These are phyloP conservation scores for Pythium biforme DNA, from an alignment of 352 stramenopile species.

Conservation along the genomic window DNA sequence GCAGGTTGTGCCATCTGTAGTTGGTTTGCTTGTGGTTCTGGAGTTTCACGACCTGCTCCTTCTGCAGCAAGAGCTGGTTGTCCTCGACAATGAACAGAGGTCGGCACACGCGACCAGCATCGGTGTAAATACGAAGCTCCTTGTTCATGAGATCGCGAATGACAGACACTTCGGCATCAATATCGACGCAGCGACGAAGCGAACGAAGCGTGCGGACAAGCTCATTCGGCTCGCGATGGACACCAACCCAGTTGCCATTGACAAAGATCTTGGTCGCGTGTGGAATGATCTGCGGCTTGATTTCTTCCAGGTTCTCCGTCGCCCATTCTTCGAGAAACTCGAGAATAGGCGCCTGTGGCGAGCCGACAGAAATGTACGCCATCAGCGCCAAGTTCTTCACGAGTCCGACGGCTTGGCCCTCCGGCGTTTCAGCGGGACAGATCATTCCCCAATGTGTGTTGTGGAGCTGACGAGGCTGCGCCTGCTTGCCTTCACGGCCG, in stretches of 20 bases:
- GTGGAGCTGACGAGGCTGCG: constrained; percentile 99
- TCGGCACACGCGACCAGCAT: constrained; percentile 98
- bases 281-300: constrained; percentile 96
- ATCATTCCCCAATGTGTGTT: constrained; percentile 99
- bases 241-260: constrained; percentile 99
- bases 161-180: constrained; percentile 98
- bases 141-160: constrained; percentile 98
- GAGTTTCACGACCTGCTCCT: constrained; percentile 97
- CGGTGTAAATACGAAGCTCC: constrained; percentile 99
- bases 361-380: constrained; percentile 97
- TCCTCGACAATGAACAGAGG: constrained; percentile 99
- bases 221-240: constrained; percentile 97
- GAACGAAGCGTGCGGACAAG: constrained; percentile 94
- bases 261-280: constrained; percentile 99
- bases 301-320: constrained; percentile 97
- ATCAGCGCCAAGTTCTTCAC: constrained; percentile 99
- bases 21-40: constrained; percentile 90
- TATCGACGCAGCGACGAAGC: constrained; percentile 95
- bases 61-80: constrained; percentile 95
- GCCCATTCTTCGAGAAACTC: constrained; percentile 99
- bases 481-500: constrained; percentile 98
- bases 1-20: constrained; percentile 85
- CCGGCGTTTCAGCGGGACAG: constrained; percentile 95
- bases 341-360: constrained; percentile 93
- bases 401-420: constrained; percentile 94